Conservation (phyloP, 345 rosid genomes). For the Euphorbia tirucalli region DNA sequence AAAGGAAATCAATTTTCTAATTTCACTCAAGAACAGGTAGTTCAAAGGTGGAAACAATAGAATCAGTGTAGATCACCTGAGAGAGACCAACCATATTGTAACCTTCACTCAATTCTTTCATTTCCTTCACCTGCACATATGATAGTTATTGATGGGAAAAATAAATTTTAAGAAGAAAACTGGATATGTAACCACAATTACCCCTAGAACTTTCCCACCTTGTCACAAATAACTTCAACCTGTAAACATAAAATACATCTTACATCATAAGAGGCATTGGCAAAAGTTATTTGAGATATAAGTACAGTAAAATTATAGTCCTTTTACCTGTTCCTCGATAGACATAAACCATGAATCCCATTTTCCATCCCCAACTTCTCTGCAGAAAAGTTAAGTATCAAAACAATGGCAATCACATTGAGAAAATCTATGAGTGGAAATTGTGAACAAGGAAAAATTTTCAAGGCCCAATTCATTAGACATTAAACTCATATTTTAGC, state of each 20-base stretch:
- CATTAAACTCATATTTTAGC: too few species aligned
- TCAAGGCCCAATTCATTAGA: background rate
- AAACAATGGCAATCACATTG: slow-evolving; percentile 2
- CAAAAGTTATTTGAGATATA: slow-evolving; percentile 2
- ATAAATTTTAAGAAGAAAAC: slow-evolving; percentile 1
- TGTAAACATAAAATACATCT: slow-evolving; percentile 29
- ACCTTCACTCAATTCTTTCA: slow-evolving; percentile 73
- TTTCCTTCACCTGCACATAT: slow-evolving; percentile 56
- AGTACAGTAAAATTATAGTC: background rate
- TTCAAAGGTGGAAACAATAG: background rate
- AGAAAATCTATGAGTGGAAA: background rate
- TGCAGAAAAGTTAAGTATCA: slow-evolving; percentile 27
- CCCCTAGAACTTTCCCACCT: slow-evolving; percentile 40
- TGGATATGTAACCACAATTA: slow-evolving; percentile 8
- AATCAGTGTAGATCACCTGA: slow-evolving; percentile 47
- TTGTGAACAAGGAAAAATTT: background rate
- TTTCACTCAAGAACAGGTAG: background rate
- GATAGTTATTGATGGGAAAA: slow-evolving; percentile 18
- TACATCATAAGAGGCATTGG: slow-evolving; percentile 5
- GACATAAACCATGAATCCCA: slow-evolving; percentile 94
- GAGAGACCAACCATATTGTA: slow-evolving; percentile 92
- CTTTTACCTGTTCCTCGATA: slow-evolving; percentile 62
- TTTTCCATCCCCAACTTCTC: slow-evolving; percentile 83
- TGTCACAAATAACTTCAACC: slow-evolving; percentile 60
- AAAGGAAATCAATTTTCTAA: too few species aligned